phyloP scores from a whole-genome alignment of 371 early-diverging fungal species.

The Circinella umbellata region DNA sequence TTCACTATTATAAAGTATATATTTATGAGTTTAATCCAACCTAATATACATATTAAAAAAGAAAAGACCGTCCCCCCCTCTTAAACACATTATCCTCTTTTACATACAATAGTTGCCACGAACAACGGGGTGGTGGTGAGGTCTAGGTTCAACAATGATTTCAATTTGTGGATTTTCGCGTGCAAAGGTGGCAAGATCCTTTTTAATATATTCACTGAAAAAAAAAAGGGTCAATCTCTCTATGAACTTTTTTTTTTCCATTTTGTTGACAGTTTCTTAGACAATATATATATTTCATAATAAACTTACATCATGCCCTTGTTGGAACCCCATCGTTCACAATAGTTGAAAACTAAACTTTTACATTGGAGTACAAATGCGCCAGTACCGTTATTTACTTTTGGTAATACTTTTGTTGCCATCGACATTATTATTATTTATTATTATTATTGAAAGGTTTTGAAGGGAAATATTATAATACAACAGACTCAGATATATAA shows the following conservation, averaged over 20 bases:
- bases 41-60: no score
- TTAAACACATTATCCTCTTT: no score
- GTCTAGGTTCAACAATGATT: slow-evolving; percentile 78
- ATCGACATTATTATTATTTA: background rate
- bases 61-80: background rate
- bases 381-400: slow-evolving; percentile 80
- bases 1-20: slow-evolving; percentile 52
- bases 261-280: background rate
- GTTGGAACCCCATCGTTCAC: slow-evolving; percentile 86
- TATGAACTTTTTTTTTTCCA: background rate
- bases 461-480: no score
- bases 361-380: slow-evolving; percentile 83
- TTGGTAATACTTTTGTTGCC: slow-evolving; percentile 25
- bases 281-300: background rate
- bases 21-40: background rate
- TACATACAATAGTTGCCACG: slow-evolving; percentile 76
- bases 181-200: slow-evolving; percentile 70
- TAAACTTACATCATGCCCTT: slow-evolving; percentile 75
- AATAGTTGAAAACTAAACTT: slow-evolving; percentile 84
- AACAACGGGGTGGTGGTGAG: slow-evolving; percentile 78
- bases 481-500: background rate
- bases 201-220: slow-evolving; percentile 72
- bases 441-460: background rate
- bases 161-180: slow-evolving; percentile 81
- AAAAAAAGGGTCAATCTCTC: background rate